Base-by-base conservation (phyloP, 108 stramenopile genomes). In the Fragilariopsis cylindrus region DNA sequence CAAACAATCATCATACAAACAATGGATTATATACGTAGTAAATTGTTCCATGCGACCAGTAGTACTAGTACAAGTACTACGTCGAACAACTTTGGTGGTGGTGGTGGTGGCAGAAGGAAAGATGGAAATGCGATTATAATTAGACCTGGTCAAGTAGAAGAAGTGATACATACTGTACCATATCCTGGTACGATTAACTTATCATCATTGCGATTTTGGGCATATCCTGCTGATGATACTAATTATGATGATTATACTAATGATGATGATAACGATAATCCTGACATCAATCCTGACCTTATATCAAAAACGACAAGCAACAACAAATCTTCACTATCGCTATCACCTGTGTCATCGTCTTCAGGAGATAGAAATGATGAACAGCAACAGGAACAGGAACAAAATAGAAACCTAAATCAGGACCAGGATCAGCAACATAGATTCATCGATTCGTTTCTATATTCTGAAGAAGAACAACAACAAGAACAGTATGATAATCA, bases 61-160 rank as follows among this genome's bases (percentile, higher is more conserved):
- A 30, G 30, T 30, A 0, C 30, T 30, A 30, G 30, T 30, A 30
- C 30, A 30, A 30, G 30, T 30, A 53, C 52, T 15, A 53, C 52
- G 15, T 53, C 52, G 15, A n/a, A 53, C 15, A 15, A 53, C 52
- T n/a, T 15, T 53, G 15, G 1, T 15, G n/a, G 15, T 2, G 52
- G n/a, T n/a, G n/a, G 21, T 21, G 21, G 21, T 21, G 21, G 21
- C 0, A 0, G 21, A 21, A 53, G 12, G 0, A n/a, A 53, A 12
- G 65, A 48, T 16, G 19, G 19, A 48, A 12, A 48, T 12, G 60
- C 60, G 3, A 62, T 62, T 13, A 41, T 62, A 7, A 62, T 62
- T 62, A 11, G 11, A 43, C 60, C 60, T 62, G 60, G 60, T 43
- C 60, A 62, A 62, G 60, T 62, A 9, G 65, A 67, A 48, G 65